Conservation (phyloP, 306 rosid species). For the Sicyos edulis region DNA sequence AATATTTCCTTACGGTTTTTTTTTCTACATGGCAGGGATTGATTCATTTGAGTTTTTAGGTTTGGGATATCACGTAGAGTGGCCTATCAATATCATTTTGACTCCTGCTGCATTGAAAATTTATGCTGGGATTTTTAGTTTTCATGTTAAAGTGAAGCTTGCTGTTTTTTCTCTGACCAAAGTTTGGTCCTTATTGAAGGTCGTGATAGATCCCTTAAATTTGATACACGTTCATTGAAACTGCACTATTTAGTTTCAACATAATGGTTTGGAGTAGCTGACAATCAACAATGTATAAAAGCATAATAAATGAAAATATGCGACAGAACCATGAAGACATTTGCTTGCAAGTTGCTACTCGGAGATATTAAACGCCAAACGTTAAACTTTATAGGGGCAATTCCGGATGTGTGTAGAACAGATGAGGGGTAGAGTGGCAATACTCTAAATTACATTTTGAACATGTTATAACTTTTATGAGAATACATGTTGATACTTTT, state of each 20-base stretch:
- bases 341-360: background rate
- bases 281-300: constrained; percentile 1
- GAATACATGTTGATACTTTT: background rate
- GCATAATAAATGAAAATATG: background rate
- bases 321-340: background rate
- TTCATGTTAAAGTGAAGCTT: constrained; percentile 90
- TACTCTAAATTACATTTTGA: background rate
- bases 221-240: constrained; percentile 6
- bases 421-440: background rate
- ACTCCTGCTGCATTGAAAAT: constrained; percentile 68
- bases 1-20: constrained; percentile 16
- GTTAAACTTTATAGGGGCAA: background rate
- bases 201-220: constrained; percentile 24
- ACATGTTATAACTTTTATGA: background rate
- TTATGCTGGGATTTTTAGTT: constrained; percentile 88
- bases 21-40: constrained; percentile 54
- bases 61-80: constrained; percentile 81
- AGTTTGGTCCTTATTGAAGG: constrained; percentile 88
- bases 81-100: constrained; percentile 84
- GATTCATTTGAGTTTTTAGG: constrained; percentile 89
- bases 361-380: background rate
- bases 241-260: background rate
- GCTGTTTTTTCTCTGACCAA: constrained; percentile 68
- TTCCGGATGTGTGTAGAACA: background rate
- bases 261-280: background rate